These are phyloP conservation scores for Erysimum pusillum DNA, from an alignment of 441 rosid species.

Conservation along the genomic window DNA sequence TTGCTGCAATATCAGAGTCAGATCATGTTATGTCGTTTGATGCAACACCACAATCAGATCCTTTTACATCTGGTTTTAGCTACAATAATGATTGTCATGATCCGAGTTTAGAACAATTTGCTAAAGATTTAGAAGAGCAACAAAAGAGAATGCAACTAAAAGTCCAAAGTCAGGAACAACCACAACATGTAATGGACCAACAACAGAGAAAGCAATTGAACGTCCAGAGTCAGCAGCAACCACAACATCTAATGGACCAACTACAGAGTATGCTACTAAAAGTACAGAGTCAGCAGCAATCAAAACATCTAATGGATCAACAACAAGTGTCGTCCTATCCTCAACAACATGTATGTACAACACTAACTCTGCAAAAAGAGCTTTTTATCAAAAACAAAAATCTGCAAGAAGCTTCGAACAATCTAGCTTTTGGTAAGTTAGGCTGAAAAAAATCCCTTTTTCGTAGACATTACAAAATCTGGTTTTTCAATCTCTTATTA, in stretches of 20 bases:
- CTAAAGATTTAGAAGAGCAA: background rate
- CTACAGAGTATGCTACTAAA: background rate
- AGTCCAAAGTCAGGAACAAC: background rate
- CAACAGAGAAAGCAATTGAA: background rate
- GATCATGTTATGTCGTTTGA: background rate
- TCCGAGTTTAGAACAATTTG: background rate
- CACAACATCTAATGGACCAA: background rate
- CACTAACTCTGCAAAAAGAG: background rate
- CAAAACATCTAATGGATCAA: background rate
- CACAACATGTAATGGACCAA: background rate
- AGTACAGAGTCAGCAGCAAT: background rate
- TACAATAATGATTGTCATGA: background rate
- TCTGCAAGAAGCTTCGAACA: background rate
- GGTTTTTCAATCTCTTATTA: background rate
- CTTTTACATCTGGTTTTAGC: background rate
- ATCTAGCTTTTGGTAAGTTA: background rate
- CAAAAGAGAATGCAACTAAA: background rate
- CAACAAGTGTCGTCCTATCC: background rate
- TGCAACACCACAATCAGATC: slow-evolving; percentile 2
- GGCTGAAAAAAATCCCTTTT: background rate
- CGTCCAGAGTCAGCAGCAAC: background rate
- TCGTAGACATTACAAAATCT: background rate
- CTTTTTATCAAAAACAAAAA: background rate
- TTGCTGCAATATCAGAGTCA: background rate
- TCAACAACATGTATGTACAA: background rate